These are phyloP conservation scores for Arachis hypogaea DNA, from an alignment of 306 rosid species.

Conservation along the genomic window DNA sequence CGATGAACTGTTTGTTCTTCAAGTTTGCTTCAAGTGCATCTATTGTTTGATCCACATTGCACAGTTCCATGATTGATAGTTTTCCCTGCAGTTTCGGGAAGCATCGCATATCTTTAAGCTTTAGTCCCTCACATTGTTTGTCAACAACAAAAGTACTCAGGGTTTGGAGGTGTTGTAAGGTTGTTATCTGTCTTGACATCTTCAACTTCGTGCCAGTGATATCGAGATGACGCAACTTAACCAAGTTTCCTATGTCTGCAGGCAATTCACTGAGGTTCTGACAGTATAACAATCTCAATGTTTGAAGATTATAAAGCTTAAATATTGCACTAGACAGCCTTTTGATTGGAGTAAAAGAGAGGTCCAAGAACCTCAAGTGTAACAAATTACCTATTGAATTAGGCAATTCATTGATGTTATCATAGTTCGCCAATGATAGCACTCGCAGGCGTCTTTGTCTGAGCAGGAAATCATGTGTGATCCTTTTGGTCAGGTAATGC, in stretches of 20 bases:
- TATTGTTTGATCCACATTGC: background rate
- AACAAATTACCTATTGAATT: conserved; percentile 30
- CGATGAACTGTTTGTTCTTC: background rate
- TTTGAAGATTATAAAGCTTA: conserved; percentile 37
- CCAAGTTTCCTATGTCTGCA: background rate
- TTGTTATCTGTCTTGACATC: conserved; percentile 18
- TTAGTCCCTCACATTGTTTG: background rate
- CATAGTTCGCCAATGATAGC: background rate
- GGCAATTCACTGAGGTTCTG: conserved; percentile 11
- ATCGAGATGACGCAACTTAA: conserved; percentile 20
- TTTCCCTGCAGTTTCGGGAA: conserved; percentile 2
- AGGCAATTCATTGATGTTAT: conserved; percentile 4
- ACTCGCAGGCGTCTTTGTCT: conserved; percentile 20
- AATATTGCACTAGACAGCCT: conserved; percentile 18
- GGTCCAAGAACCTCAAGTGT: conserved; percentile 36
- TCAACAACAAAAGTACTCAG: background rate
- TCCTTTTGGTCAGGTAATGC: background rate
- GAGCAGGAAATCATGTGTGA: background rate
- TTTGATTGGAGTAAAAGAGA: conserved; percentile 9
- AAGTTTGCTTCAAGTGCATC: background rate
- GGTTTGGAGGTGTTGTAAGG: background rate
- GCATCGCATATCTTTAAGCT: background rate
- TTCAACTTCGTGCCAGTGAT: background rate
- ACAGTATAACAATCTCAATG: conserved; percentile 25
- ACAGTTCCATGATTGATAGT: background rate